Evolutionary conservation across 768 basidiomycete genomes (phyloP).

Genomic region (Tylopilus felleus): DNA sequence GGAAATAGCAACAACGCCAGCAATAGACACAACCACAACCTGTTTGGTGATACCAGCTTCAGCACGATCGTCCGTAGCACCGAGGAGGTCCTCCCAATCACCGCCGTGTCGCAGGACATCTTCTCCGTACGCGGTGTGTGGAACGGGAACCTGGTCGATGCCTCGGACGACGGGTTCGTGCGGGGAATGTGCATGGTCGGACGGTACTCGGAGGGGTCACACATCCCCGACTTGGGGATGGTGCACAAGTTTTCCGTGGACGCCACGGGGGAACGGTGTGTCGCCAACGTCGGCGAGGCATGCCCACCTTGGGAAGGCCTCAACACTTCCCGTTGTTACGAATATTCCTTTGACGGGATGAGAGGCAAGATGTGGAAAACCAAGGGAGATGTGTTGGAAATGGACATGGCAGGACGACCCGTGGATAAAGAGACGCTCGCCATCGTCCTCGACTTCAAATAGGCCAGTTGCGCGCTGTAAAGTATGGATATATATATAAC

Average conservation of each 20-base stretch:
- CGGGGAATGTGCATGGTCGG: conserved; percentile 9
- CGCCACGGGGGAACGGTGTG: conserved; percentile 13
- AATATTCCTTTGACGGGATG: conserved; percentile 10
- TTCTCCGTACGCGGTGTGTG: conserved; percentile 9
- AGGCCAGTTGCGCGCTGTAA: not conserved
- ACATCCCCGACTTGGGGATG: not conserved
- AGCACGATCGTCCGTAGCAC: conserved; percentile 5
- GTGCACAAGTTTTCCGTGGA: conserved; percentile 18
- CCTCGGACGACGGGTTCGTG: conserved; percentile 15
- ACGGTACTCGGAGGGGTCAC: not conserved
- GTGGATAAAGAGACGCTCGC: conserved; percentile 6
- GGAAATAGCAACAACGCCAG: not conserved
- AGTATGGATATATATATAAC: not conserved
- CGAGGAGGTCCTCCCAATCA: conserved; percentile 9
- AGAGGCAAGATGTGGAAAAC: conserved; percentile 16
- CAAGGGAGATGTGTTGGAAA: conserved; percentile 1
- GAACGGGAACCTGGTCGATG: conserved; percentile 14
- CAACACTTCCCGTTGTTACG: conserved; percentile 1
- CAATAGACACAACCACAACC: not conserved
- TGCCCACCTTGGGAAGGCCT: conserved; percentile 6
- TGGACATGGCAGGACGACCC: not conserved
- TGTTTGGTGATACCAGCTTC: not conserved
- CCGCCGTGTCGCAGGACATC: conserved; percentile 7
- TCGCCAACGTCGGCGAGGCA: conserved; percentile 10
- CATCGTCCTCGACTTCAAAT: conserved; percentile 14